phyloP scores from a whole-genome alignment of 805 yeast species.

The Myxozyma lipomycoides region DNA sequence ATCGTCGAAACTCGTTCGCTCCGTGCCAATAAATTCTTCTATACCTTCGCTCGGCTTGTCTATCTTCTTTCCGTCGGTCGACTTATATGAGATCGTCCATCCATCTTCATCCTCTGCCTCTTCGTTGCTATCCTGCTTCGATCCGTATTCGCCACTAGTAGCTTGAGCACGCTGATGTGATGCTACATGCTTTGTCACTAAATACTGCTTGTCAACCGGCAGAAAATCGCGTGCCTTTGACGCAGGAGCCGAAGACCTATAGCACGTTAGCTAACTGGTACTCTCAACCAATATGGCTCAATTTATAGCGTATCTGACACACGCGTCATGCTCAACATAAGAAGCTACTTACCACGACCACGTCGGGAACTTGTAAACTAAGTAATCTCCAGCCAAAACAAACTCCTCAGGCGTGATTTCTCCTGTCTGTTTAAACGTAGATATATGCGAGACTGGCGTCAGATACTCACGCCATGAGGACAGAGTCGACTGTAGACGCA shows the following conservation, averaged over 20 bases:
- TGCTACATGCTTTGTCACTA: slow-evolving; percentile 88
- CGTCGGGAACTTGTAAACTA: slow-evolving; percentile 88
- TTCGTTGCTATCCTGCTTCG: slow-evolving; percentile 19
- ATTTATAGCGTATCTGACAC: background rate
- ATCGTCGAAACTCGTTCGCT: too few relatives aligned
- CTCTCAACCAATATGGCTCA: too few relatives aligned
- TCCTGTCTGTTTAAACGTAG: slow-evolving; percentile 82
- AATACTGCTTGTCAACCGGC: slow-evolving; percentile 80
- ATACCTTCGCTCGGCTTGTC: too few relatives aligned
- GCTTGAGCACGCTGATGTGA: slow-evolving; percentile 63
- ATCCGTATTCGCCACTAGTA: slow-evolving; percentile 15
- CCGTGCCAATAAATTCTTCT: too few relatives aligned
- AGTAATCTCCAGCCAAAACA: slow-evolving; percentile 88
- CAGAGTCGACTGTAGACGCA: slow-evolving; percentile 61
- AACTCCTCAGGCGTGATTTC: slow-evolving; percentile 95
- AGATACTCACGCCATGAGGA: slow-evolving; percentile 86
- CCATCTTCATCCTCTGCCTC: slow-evolving; percentile 39
- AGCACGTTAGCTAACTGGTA: too few relatives aligned
- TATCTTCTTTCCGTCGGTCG: too few relatives aligned
- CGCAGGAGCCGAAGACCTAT: slow-evolving; percentile 50
- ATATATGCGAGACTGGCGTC: slow-evolving; percentile 84
- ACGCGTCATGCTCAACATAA: background rate
- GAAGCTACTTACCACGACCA: slow-evolving; percentile 73
- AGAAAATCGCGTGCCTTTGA: slow-evolving; percentile 61
- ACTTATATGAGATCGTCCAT: slow-evolving; percentile 22